Conservation (phyloP, 1,139 yeast species). For the Protomyces inouyei region DNA sequence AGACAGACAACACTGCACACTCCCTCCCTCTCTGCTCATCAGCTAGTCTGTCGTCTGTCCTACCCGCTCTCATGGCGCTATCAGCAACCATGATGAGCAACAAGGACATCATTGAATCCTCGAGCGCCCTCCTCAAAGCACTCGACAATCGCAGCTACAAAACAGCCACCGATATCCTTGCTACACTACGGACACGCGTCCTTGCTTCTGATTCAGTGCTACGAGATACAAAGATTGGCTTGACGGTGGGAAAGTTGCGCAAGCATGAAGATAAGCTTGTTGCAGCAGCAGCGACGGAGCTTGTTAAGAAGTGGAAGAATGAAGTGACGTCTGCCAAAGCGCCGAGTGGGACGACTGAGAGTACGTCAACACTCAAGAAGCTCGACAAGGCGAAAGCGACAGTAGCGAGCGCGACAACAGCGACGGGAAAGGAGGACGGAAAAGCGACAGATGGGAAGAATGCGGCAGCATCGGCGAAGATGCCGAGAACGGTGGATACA, state of each 20-base stretch:
- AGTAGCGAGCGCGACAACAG: slow-evolving; percentile 19
- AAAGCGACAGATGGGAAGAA: not conserved
- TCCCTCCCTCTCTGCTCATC: no score
- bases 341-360: slow-evolving; percentile 24
- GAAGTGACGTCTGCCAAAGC: slow-evolving; percentile 73
- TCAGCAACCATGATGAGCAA: slow-evolving; percentile 6
- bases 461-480: slow-evolving; percentile 27
- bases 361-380: slow-evolving; percentile 39
- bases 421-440: not conserved
- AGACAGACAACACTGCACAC: no score
- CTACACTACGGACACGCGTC: slow-evolving; percentile 64
- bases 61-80: not conserved
- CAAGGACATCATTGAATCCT: slow-evolving; percentile 4
- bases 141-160: slow-evolving; percentile 35
- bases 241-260: slow-evolving; percentile 85
- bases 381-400: slow-evolving; percentile 33
- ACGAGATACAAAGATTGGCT: slow-evolving; percentile 91
- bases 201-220: slow-evolving; percentile 78
- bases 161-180: slow-evolving; percentile 62
- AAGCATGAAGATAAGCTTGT: slow-evolving; percentile 63
- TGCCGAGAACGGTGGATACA: slow-evolving; percentile 27
- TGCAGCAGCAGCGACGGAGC: slow-evolving; percentile 65
- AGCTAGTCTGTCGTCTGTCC: no score
- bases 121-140: slow-evolving; percentile 4
- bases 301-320: slow-evolving; percentile 86